Conservation (phyloP, 2,329 filamentous ascomycete genomes). For the Pyrenophora teres region DNA sequence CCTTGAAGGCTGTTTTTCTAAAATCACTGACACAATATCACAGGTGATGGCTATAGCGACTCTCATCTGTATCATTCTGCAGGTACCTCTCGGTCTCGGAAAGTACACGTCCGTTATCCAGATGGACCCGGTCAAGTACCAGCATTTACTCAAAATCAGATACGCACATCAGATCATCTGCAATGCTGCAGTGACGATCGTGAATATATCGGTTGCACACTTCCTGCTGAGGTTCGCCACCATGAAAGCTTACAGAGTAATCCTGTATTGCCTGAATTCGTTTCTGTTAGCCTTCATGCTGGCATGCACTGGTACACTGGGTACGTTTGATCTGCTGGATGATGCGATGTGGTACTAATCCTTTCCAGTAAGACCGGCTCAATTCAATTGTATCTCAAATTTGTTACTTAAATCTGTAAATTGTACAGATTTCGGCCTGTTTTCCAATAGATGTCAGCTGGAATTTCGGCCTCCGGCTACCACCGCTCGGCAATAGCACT, state of each 20-base stretch:
- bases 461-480: constrained; percentile 45
- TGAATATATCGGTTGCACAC: constrained; percentile 56
- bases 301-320: constrained; percentile 49
- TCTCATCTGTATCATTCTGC: constrained; percentile 52
- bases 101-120: constrained; percentile 50
- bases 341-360: too few species aligned
- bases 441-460: constrained; percentile 53
- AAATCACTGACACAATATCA: neutral
- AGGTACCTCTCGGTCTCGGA: constrained; percentile 43
- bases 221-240: constrained; percentile 53
- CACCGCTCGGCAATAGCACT: constrained; percentile 31
- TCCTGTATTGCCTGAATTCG: constrained; percentile 51
- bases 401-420: too few species aligned
- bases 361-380: too few species aligned
- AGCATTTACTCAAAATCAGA: constrained; percentile 48
- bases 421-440: constrained; percentile 33
- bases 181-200: constrained; percentile 51
- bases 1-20: too few species aligned
- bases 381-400: too few species aligned
- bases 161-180: constrained; percentile 54
- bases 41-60: constrained; percentile 14
- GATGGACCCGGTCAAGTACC: constrained; percentile 33
- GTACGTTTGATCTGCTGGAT: neutral
- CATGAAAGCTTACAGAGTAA: constrained; percentile 42
- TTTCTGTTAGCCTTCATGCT: constrained; percentile 53